A percentile compares a stretch with the other conserved stretches of the same genome.
Evolutionary conservation across 1,284 basidiomycete species (phyloP).

Genomic region (Ceratobasidium sp.): DNA sequence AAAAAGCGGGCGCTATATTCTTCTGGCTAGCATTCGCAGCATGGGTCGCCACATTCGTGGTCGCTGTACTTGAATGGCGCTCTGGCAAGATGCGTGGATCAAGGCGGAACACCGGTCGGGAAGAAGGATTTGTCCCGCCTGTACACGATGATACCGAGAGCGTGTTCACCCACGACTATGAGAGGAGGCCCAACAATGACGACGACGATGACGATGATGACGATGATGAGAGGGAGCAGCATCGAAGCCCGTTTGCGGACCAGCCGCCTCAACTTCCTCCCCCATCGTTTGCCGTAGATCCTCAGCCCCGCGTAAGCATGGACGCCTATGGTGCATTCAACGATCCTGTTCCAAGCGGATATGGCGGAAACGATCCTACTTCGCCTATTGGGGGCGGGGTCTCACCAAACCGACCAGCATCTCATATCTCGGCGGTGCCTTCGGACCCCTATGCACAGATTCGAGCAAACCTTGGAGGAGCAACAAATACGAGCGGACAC

Average conservation of each 20-base stretch:
- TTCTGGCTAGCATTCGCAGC: slow-evolving; percentile 82
- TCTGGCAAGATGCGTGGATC: slow-evolving; percentile 60
- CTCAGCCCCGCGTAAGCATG: slow-evolving; percentile 65
- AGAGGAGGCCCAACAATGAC: slow-evolving; percentile 17
- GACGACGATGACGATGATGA: slow-evolving; percentile 37
- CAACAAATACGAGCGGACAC: neutral
- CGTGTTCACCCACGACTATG: slow-evolving; percentile 38
- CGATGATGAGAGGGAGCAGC: slow-evolving; percentile 44
- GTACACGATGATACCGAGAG: slow-evolving; percentile 45
- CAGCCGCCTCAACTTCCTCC: slow-evolving; percentile 38
- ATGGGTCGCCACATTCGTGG: slow-evolving; percentile 66
- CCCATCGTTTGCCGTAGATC: slow-evolving; percentile 42
- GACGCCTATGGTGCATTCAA: slow-evolving; percentile 87
- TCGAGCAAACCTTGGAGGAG: slow-evolving; percentile 58
- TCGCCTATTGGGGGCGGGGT: slow-evolving; percentile 53
- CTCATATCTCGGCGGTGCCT: slow-evolving; percentile 49
- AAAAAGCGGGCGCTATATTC: slow-evolving; percentile 84
- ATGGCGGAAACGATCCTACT: slow-evolving; percentile 52
- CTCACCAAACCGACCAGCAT: slow-evolving; percentile 65
- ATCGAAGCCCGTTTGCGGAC: slow-evolving; percentile 41
- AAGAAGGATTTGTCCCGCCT: slow-evolving; percentile 70
- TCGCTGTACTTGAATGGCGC: slow-evolving; percentile 74
- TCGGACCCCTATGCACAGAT: slow-evolving; percentile 80
- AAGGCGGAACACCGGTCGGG: slow-evolving; percentile 56
- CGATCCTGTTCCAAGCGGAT: slow-evolving; percentile 76